phyloP scores from a whole-genome alignment of 768 basidiomycete species.

The Leccinum uliginosum region DNA sequence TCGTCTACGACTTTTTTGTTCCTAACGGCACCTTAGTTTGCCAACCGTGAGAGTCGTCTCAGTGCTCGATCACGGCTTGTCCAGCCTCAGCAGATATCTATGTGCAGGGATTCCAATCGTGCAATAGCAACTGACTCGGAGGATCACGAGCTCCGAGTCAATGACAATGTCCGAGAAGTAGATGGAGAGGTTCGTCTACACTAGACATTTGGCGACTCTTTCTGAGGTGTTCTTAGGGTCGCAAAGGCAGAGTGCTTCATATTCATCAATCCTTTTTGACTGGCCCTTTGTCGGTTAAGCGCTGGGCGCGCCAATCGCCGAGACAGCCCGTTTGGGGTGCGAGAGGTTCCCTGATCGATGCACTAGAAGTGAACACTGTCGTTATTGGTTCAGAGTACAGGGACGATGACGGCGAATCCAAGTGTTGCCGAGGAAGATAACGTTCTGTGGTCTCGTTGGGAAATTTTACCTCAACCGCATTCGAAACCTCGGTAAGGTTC shows the following conservation, averaged over 20 bases:
- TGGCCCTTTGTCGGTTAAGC: too few species aligned
- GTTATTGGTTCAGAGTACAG: too few species aligned
- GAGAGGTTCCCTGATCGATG: too few species aligned
- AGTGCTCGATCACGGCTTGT: conserved; percentile 92
- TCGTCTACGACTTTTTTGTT: background rate
- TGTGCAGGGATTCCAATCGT: conserved; percentile 75
- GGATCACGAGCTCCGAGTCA: conserved; percentile 78
- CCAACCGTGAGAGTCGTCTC: conserved; percentile 96
- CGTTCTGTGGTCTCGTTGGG: too few species aligned
- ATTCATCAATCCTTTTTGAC: conserved; percentile 93
- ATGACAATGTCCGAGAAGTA: conserved; percentile 90
- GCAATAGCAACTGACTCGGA: conserved; percentile 89
- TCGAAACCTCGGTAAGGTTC: too few species aligned
- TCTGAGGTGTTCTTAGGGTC: conserved; percentile 43
- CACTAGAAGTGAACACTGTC: too few species aligned
- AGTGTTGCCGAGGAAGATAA: too few species aligned
- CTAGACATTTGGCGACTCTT: background rate
- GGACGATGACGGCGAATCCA: too few species aligned
- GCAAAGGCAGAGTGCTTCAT: conserved; percentile 88
- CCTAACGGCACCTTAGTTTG: conserved; percentile 43
- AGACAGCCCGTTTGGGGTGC: too few species aligned
- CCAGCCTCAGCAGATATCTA: conserved; percentile 91
- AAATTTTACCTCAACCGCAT: too few species aligned
- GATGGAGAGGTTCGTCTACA: conserved; percentile 69
- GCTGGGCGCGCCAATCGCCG: too few species aligned